phyloP scores from a whole-genome alignment of 2,329 filamentous ascomycete genomes.

The Xylariaceae sp. region DNA sequence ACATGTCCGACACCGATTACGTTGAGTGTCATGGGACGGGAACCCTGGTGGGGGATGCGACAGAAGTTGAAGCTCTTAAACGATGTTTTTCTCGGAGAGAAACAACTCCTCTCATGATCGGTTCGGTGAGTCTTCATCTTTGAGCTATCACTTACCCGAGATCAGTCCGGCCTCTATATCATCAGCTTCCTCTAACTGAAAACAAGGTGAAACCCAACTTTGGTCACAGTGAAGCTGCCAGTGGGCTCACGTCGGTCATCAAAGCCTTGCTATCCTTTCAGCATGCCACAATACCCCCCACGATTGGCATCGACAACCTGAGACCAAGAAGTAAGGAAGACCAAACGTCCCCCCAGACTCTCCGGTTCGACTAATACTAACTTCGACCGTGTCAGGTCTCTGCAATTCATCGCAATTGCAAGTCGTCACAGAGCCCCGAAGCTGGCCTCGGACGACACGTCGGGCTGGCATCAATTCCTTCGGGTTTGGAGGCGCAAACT shows the following conservation, averaged over 20 bases:
- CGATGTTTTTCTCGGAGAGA: constrained; percentile 2
- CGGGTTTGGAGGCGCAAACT: not conserved
- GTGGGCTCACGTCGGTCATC: constrained; percentile 11
- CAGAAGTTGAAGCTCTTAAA: constrained; percentile 17
- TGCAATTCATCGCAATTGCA: too few species aligned
- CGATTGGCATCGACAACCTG: constrained; percentile 4
- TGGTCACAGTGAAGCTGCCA: constrained; percentile 14
- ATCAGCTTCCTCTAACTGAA: too few species aligned
- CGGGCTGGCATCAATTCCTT: constrained; percentile 1
- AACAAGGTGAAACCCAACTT: constrained; percentile 10
- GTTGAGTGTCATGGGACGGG: constrained; percentile 25
- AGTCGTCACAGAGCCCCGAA: not conserved
- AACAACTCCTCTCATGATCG: constrained; percentile 5
- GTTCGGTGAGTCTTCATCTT: constrained; percentile 6
- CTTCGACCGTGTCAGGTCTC: too few species aligned
- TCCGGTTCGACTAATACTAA: too few species aligned
- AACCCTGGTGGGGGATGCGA: constrained; percentile 17
- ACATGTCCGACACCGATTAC: constrained; percentile 14
- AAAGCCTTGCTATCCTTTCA: constrained; percentile 11
- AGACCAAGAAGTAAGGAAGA: constrained; percentile 12
- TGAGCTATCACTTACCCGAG: not conserved
- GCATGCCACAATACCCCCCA: constrained; percentile 8
- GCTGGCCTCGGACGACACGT: not conserved
- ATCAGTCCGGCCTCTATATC: not conserved
- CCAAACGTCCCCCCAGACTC: too few species aligned